A percentile compares a stretch with the other conserved stretches of the same genome.
These are phyloP conservation scores for Xylaria sp. DNA, from an alignment of 2,329 filamentous ascomycete genomes.

Conservation along the genomic window DNA sequence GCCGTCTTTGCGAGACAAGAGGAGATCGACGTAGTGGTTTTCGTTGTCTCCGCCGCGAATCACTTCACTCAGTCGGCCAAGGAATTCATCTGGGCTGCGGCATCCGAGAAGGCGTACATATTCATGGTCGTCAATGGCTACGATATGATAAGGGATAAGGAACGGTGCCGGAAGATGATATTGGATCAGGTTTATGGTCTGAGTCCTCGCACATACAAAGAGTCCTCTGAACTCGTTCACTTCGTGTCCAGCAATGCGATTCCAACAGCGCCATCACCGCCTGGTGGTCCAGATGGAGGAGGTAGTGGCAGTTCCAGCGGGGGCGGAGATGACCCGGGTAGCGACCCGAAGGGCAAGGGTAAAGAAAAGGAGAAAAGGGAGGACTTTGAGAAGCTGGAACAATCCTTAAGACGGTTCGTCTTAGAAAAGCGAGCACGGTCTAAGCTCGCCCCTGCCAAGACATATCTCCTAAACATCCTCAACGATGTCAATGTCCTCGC, in stretches of 20 bases:
- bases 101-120: slow-evolving; percentile 95
- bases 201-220: slow-evolving; percentile 92
- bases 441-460: slow-evolving; percentile 93
- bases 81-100: slow-evolving; percentile 95
- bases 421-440: slow-evolving; percentile 93
- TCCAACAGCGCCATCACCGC: slow-evolving; percentile 66
- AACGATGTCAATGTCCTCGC: slow-evolving; percentile 84
- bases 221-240: slow-evolving; percentile 89
- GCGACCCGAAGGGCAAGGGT: slow-evolving; percentile 73
- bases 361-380: slow-evolving; percentile 86
- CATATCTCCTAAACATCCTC: slow-evolving; percentile 91
- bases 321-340: slow-evolving; percentile 58
- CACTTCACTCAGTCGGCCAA: slow-evolving; percentile 98
- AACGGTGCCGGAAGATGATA: slow-evolving; percentile 89
- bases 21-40: slow-evolving; percentile 98
- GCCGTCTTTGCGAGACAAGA: slow-evolving; percentile 96
- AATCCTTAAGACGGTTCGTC: slow-evolving; percentile 87
- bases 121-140: slow-evolving; percentile 99
- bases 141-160: slow-evolving; percentile 89
- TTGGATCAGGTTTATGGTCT: slow-evolving; percentile 84
- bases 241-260: slow-evolving; percentile 98
- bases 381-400: slow-evolving; percentile 88
- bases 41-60: slow-evolving; percentile 95
- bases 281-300: slow-evolving; percentile 57
- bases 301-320: slow-evolving; percentile 57